Evolutionary conservation across 2,329 filamentous ascomycete genomes (phyloP).

Genomic region (Aspergillus awamori): DNA sequence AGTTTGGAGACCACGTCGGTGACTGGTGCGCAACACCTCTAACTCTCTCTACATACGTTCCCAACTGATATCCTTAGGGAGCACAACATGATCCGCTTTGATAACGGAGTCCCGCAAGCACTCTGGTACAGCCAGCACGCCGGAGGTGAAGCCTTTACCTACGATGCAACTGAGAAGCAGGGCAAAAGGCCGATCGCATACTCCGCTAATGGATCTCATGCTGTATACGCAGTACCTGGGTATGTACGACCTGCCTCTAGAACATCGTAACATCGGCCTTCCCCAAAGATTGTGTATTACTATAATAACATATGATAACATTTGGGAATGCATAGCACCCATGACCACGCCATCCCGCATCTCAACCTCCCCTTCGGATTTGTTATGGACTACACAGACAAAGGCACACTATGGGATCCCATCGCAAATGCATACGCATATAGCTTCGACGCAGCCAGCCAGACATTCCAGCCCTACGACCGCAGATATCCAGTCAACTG

Average conservation of each 20-base stretch:
- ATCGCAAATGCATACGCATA: constrained; percentile 59
- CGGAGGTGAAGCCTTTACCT: constrained; percentile 65
- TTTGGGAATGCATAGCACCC: constrained; percentile 42
- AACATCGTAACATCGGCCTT: neutral
- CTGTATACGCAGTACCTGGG: constrained; percentile 63
- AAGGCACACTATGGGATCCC: constrained; percentile 64
- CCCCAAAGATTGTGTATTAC: neutral
- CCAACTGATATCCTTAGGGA: constrained; percentile 49
- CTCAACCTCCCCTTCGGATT: constrained; percentile 59
- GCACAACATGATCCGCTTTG: constrained; percentile 68
- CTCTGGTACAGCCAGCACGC: constrained; percentile 68
- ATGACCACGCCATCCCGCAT: constrained; percentile 66
- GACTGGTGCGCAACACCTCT: constrained; percentile 54
- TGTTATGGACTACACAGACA: constrained; percentile 58
- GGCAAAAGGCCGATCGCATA: constrained; percentile 60
- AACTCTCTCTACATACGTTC: neutral
- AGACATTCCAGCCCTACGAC: constrained; percentile 54
- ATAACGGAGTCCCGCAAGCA: constrained; percentile 55
- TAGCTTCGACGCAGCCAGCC: constrained; percentile 49
- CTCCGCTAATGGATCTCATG: constrained; percentile 64
- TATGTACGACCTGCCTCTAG: constrained; percentile 18
- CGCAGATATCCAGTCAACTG: constrained; percentile 54
- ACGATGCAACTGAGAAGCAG: constrained; percentile 57
- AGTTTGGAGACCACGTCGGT: constrained; percentile 64
- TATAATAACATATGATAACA: neutral